A percentile compares a stretch with the other conserved stretches of the same genome.
phyloP scores from a whole-genome alignment of 768 basidiomycete genomes.

The Amanita pseudoporphyria region DNA sequence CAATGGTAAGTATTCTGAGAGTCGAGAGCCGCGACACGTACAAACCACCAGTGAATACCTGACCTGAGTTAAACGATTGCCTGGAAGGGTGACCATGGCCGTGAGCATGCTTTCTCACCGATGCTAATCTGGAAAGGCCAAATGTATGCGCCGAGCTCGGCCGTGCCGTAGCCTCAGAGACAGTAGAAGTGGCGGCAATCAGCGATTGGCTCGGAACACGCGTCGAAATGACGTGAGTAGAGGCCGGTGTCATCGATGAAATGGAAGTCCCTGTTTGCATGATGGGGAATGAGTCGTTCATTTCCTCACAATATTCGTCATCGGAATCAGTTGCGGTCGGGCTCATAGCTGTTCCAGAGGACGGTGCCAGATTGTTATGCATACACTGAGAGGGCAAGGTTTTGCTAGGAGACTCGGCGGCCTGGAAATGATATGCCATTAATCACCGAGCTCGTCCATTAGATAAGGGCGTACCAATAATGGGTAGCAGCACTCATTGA shows the following conservation, averaged over 20 bases:
- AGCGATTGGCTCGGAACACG: slow-evolving; percentile 3
- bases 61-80: background rate
- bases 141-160: slow-evolving; percentile 1
- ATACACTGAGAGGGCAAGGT: slow-evolving; percentile 9
- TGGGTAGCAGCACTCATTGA: slow-evolving; percentile 64
- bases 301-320: slow-evolving; percentile 1
- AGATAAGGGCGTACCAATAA: slow-evolving; percentile 36
- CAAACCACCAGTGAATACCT: slow-evolving; percentile 34
- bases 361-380: background rate
- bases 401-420: slow-evolving; percentile 6
- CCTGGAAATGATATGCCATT: slow-evolving; percentile 5
- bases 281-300: background rate
- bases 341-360: background rate
- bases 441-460: background rate
- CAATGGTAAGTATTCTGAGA: slow-evolving; percentile 1
- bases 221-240: background rate
- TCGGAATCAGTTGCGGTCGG: background rate
- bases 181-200: slow-evolving; percentile 10
- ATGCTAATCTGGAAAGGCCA: background rate
- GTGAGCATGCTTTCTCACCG: background rate
- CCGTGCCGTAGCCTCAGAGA: slow-evolving; percentile 1
- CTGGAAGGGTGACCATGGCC: background rate
- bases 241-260: background rate
- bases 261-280: background rate
- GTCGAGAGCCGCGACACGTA: slow-evolving; percentile 18